These are phyloP conservation scores for Cardamine resedifolia DNA, from an alignment of 345 rosid genomes.

Conservation along the genomic window DNA sequence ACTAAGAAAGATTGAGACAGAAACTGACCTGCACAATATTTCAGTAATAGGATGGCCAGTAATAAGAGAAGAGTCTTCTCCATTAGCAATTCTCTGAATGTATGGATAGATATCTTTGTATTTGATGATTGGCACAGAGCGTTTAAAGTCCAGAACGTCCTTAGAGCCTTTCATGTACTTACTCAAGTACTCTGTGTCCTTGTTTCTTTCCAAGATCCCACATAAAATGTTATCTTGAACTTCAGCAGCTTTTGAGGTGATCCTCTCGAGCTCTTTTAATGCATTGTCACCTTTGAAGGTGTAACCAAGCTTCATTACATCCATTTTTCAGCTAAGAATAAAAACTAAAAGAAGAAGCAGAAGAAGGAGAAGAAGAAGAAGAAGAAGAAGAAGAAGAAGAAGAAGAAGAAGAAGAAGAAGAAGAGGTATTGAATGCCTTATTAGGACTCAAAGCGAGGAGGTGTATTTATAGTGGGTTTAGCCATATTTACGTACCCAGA, in stretches of 20 bases:
- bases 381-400: too few species aligned
- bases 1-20: conserved; percentile 65
- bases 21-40: conserved; percentile 68
- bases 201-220: conserved; percentile 58
- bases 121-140: conserved; percentile 67
- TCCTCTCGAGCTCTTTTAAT: conserved; percentile 63
- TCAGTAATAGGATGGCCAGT: conserved; percentile 75
- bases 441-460: conserved; percentile 23
- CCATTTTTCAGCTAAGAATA: conserved; percentile 10
- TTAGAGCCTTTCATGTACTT: conserved; percentile 51
- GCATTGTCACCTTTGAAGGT: conserved; percentile 31
- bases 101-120: conserved; percentile 73
- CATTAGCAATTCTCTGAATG: conserved; percentile 77
- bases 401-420: too few species aligned
- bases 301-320: conserved; percentile 22
- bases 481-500: conserved; percentile 25
- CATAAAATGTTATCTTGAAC: conserved; percentile 57
- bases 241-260: conserved; percentile 60
- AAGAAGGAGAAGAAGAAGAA: too few species aligned
- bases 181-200: conserved; percentile 58
- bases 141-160: conserved; percentile 52
- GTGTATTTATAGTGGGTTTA: conserved; percentile 29
- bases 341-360: conserved; percentile 2
- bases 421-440: conserved; percentile 25
- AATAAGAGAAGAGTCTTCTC: conserved; percentile 67